These are phyloP conservation scores for Sugiyamaella qingdaonensis DNA, from an alignment of 805 yeast genomes.

Conservation along the genomic window DNA sequence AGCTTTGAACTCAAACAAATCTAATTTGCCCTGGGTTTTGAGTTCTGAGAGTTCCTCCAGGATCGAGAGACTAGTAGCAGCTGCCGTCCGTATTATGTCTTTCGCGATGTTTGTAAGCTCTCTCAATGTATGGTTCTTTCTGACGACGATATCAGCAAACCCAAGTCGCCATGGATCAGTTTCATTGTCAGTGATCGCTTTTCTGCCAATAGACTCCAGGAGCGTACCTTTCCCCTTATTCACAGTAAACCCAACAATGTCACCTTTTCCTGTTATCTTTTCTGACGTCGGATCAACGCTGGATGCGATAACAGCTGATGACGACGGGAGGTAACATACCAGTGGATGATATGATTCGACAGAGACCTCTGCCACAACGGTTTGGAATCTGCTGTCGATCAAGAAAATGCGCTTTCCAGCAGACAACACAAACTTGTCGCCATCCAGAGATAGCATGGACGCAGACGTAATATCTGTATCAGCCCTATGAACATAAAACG, in stretches of 20 bases:
- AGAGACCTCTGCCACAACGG: slow-evolving; percentile 16
- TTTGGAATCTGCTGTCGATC: slow-evolving; percentile 35
- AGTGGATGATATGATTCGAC: not conserved
- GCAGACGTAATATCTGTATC: not conserved
- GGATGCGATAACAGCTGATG: not conserved
- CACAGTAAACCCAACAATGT: slow-evolving; percentile 35
- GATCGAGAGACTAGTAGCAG: slow-evolving; percentile 21
- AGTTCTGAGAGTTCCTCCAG: slow-evolving; percentile 27
- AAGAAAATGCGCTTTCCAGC: slow-evolving; percentile 31
- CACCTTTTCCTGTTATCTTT: slow-evolving; percentile 18
- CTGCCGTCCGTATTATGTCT: slow-evolving; percentile 27
- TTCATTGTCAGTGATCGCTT: slow-evolving; percentile 33
- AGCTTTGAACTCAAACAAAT: slow-evolving; percentile 18
- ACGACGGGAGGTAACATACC: not conserved
- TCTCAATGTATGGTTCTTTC: slow-evolving; percentile 10
- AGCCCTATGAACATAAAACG: not conserved
- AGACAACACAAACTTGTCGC: slow-evolving; percentile 27
- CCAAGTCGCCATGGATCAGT: slow-evolving; percentile 19
- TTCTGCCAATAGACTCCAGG: slow-evolving; percentile 66
- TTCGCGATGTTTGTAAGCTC: slow-evolving; percentile 14
- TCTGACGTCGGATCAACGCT: not conserved
- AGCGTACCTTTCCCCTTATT: slow-evolving; percentile 66
- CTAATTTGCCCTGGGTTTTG: slow-evolving; percentile 32
- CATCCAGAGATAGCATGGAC: slow-evolving; percentile 26
- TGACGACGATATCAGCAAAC: slow-evolving; percentile 17